Evolutionary conservation across 495 filamentous ascomycete species (phyloP), one percentile per base, ranked within the genome.

Genomic region (Daldinia caldariorum): DNA sequence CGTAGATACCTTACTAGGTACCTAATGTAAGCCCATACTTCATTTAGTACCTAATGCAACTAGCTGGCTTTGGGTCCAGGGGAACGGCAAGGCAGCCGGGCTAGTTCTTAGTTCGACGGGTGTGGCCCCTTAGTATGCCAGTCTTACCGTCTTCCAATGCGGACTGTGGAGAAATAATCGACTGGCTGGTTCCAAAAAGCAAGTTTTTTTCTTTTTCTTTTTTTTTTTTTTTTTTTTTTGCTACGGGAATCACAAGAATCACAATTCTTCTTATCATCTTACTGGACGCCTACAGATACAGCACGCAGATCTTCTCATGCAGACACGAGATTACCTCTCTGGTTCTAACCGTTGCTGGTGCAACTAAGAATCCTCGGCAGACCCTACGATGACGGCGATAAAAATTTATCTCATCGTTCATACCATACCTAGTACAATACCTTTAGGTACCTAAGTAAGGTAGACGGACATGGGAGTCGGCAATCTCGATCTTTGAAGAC

Each of bases 251-350:
- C 37, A 61, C 66, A 67, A 57, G 61, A 66, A 71, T 71, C 68
- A 59, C 63, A 61, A 60, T 20, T 35, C 49, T 35, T 56, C 59
- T 14, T 43, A 39, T 61, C 63, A 56, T 41, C 35, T 67, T 60
- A 71, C 69, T 71, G 63, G 63, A 43, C 38, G 54, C 63, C 69
- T 67, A 60, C 59, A 39, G 64, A 63, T 58, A 58, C 63, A 67
- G 69, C 63, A 47, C 69, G 63, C 59, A 58, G 69, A 71, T 71
- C 69, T 22, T 62, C 39, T n/a, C 61, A 58, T 66, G 68, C 69
- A 47, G 63, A 67, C 69, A 67, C 69, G 63, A 67, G 63, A 63
- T 67, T 66, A 56, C 60, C 63, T 59, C 32, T 55, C 58, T 66
- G 68, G 14, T 50, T 59, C 39, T 58, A 35, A 50, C 38, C 34